Evolutionary conservation across 2,329 filamentous ascomycete species (phyloP).

Genomic region (Penicillium sp.): DNA sequence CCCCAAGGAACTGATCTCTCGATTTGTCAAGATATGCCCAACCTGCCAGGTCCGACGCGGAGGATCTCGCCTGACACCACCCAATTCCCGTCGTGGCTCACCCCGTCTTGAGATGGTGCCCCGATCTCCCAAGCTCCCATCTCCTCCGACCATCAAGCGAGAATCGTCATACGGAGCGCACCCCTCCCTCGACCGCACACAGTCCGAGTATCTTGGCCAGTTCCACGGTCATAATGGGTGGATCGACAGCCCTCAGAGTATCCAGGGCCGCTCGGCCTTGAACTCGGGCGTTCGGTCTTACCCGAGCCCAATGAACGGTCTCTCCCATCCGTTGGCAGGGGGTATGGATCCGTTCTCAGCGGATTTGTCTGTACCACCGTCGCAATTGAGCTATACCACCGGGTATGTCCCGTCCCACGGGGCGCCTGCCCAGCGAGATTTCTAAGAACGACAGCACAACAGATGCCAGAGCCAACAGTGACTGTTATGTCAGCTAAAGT

Average conservation of each 20-base stretch:
- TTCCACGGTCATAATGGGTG: constrained; percentile 31
- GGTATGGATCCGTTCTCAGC: constrained; percentile 33
- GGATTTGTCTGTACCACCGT: constrained; percentile 31
- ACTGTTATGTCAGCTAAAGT: background rate
- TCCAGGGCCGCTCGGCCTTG: constrained; percentile 25
- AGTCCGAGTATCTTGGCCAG: constrained; percentile 33
- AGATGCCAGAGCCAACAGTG: background rate
- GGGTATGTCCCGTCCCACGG: constrained; percentile 31
- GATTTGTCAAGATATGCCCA: constrained; percentile 54
- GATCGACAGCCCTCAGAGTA: constrained; percentile 29
- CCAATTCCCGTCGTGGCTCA: constrained; percentile 43
- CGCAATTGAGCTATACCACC: constrained; percentile 32
- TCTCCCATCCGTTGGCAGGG: constrained; percentile 30
- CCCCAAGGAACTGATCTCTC: constrained; percentile 54
- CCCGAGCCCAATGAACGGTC: constrained; percentile 22
- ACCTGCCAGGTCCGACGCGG: constrained; percentile 52
- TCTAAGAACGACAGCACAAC: constrained; percentile 13
- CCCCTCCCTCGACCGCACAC: constrained; percentile 27
- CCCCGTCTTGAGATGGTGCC: constrained; percentile 36
- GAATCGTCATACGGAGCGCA: constrained; percentile 37
- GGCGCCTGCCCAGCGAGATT: constrained; percentile 32
- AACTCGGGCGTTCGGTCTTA: constrained; percentile 27
- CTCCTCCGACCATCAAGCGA: constrained; percentile 38
- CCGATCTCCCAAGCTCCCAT: constrained; percentile 39
- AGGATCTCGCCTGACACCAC: constrained; percentile 43